phyloP scores from a whole-genome alignment of 1,139 yeast species.

The Magnusiomyces paraingens region DNA sequence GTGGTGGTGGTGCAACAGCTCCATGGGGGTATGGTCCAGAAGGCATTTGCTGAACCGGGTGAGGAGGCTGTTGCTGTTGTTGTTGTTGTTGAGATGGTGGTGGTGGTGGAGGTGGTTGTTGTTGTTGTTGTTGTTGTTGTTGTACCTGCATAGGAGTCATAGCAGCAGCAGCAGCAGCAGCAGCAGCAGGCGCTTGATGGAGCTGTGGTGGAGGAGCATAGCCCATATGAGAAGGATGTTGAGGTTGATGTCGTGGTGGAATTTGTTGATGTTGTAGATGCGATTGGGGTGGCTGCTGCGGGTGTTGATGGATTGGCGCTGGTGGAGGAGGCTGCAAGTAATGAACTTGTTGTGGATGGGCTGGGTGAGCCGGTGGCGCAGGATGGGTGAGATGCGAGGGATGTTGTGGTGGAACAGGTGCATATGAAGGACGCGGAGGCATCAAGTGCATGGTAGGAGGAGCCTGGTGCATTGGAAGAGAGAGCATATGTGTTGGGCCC shows the following conservation, averaged over 20 bases:
- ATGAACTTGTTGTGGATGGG: neutral
- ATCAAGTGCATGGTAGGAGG: neutral
- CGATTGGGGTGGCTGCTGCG: slow-evolving; percentile 1
- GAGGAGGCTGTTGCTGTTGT: slow-evolving; percentile 9
- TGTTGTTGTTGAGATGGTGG: slow-evolving; percentile 2
- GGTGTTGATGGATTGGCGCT: neutral
- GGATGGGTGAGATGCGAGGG: slow-evolving; percentile 9
- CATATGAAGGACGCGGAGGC: slow-evolving; percentile 1
- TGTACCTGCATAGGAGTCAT: slow-evolving; percentile 7
- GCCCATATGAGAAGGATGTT: neutral
- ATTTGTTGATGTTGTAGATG: slow-evolving; percentile 14
- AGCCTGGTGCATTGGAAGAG: slow-evolving; percentile 13
- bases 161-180: too few relatives aligned
- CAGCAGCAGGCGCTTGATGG: slow-evolving; percentile 10
- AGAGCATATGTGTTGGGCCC: slow-evolving; percentile 11
- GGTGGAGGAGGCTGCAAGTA: slow-evolving; percentile 1
- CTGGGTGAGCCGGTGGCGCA: slow-evolving; percentile 8
- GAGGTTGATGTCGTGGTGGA: slow-evolving; percentile 8
- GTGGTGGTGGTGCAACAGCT: slow-evolving; percentile 2
- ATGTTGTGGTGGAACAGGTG: slow-evolving; percentile 11
- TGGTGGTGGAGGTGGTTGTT: slow-evolving; percentile 2
- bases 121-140: slow-evolving; percentile 10
- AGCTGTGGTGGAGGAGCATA: slow-evolving; percentile 4
- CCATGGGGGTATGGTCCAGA: neutral
- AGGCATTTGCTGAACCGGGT: slow-evolving; percentile 5